phyloP scores from a whole-genome alignment of 148 eudicot species.

The Suaeda aralocaspica region DNA sequence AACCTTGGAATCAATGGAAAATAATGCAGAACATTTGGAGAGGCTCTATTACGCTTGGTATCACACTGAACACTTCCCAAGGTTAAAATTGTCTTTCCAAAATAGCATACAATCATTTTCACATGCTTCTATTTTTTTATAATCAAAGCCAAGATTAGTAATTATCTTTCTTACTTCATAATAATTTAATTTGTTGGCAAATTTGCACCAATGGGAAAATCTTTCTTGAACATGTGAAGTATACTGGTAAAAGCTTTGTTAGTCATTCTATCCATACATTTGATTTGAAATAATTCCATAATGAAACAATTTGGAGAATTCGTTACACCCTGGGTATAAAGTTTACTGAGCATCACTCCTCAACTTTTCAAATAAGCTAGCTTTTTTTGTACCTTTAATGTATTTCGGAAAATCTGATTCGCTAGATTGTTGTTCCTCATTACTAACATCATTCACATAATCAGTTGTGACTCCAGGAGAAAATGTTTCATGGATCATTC shows the following conservation, averaged over 20 bases:
- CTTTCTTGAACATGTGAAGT: slow-evolving; percentile 1
- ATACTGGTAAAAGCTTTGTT: background rate
- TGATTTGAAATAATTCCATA: slow-evolving; percentile 10
- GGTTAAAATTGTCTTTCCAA: slow-evolving; percentile 7
- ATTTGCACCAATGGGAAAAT: slow-evolving; percentile 1
- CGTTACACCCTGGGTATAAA: slow-evolving; percentile 11
- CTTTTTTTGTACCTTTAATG: background rate
- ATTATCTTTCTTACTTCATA: slow-evolving; percentile 15
- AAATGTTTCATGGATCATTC: background rate
- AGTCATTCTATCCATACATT: slow-evolving; percentile 10
- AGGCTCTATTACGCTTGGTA: too few relatives aligned
- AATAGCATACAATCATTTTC: slow-evolving; percentile 10
- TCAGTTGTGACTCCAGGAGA: background rate
- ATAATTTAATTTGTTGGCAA: background rate
- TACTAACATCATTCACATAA: background rate
- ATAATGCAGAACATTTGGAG: too few relatives aligned
- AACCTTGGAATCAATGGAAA: too few relatives aligned
- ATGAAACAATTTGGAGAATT: slow-evolving; percentile 5
- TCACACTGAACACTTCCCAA: too few relatives aligned
- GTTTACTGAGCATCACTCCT: background rate
- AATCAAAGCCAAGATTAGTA: background rate
- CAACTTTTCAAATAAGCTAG: background rate
- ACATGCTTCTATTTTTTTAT: too few relatives aligned
- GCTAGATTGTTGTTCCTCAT: background rate
- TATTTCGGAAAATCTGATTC: background rate